phyloP scores from a whole-genome alignment of 164 flowering plant genomes.

The Houttuynia cordata region DNA sequence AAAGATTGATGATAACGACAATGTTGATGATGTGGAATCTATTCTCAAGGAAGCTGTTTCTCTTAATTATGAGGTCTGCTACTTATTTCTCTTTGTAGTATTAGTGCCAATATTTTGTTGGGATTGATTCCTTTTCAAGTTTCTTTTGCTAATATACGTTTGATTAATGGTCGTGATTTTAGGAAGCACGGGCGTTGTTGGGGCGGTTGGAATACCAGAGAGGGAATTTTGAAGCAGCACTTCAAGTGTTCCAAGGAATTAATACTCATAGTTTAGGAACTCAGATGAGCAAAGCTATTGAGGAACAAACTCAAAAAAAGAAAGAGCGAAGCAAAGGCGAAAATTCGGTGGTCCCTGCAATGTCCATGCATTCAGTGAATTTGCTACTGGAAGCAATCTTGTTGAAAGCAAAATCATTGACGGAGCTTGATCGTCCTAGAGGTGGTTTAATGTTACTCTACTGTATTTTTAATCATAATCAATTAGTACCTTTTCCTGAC shows the following conservation, averaged over 20 bases:
- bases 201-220: slow-evolving; percentile 79
- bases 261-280: slow-evolving; percentile 52
- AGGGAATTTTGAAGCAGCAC: slow-evolving; percentile 77
- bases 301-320: slow-evolving; percentile 37
- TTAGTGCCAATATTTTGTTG: not conserved
- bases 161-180: not conserved
- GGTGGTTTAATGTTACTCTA: slow-evolving; percentile 25
- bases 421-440: slow-evolving; percentile 49
- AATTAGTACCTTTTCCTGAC: too few relatives aligned
- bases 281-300: slow-evolving; percentile 61
- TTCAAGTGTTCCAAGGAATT: slow-evolving; percentile 96
- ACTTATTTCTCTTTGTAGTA: not conserved
- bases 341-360: slow-evolving; percentile 23
- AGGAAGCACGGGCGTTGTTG: slow-evolving; percentile 96
- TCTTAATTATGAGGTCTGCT: slow-evolving; percentile 80
- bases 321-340: slow-evolving; percentile 50
- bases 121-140: not conserved
- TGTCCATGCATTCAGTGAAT: slow-evolving; percentile 97
- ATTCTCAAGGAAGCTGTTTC: slow-evolving; percentile 91
- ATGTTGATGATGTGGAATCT: slow-evolving; percentile 93
- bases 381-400: slow-evolving; percentile 82
- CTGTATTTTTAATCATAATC: too few relatives aligned
- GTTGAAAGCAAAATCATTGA: slow-evolving; percentile 76
- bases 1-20: slow-evolving; percentile 54
- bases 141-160: too few relatives aligned